Evolutionary conservation across 768 basidiomycete species (phyloP), one percentile per base, ranked within the genome.

Genomic region (Boletus vinaceobasis): DNA sequence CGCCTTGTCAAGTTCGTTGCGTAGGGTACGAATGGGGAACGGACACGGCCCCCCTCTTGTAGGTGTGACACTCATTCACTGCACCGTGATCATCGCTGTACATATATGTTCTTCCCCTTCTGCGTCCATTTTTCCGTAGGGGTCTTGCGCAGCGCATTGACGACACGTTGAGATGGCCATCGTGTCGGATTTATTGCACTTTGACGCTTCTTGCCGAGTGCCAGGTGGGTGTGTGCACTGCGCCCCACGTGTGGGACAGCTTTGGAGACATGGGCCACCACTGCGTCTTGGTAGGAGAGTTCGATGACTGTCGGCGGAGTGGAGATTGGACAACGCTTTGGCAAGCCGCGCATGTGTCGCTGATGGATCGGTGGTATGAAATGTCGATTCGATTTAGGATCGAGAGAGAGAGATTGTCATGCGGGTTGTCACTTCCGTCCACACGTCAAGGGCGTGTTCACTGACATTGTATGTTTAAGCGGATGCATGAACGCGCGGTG

Each of bases 181-280:
- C 53, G 75, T 87, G 44, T 88, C 86, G 3, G 87, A 90, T 70
- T 74, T n/a, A n/a, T n/a, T n/a, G n/a, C n/a, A n/a, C n/a, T n/a
- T n/a, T n/a, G n/a, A n/a, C n/a, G n/a, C n/a, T n/a, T n/a, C n/a
- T n/a, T n/a, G n/a, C n/a, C n/a, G n/a, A n/a, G n/a, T n/a, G n/a
- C n/a, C n/a, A n/a, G n/a, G n/a, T n/a, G n/a, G n/a, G n/a, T n/a
- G n/a, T n/a, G n/a, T n/a, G n/a, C n/a, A n/a, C n/a, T n/a, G n/a
- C n/a, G n/a, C n/a, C n/a, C n/a, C n/a, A n/a, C n/a, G n/a, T n/a
- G n/a, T n/a, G n/a, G n/a, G n/a, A n/a, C n/a, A n/a, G n/a, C n/a
- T n/a, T n/a, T n/a, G n/a, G n/a, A n/a, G n/a, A n/a, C n/a, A n/a
- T n/a, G n/a, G n/a, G n/a, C n/a, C n/a, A n/a, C n/a, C n/a, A n/a